A percentile compares a stretch with the other conserved stretches of the same genome.
These are phyloP conservation scores for Pichia insulana DNA, from an alignment of 805 yeast species.

Conservation along the genomic window DNA sequence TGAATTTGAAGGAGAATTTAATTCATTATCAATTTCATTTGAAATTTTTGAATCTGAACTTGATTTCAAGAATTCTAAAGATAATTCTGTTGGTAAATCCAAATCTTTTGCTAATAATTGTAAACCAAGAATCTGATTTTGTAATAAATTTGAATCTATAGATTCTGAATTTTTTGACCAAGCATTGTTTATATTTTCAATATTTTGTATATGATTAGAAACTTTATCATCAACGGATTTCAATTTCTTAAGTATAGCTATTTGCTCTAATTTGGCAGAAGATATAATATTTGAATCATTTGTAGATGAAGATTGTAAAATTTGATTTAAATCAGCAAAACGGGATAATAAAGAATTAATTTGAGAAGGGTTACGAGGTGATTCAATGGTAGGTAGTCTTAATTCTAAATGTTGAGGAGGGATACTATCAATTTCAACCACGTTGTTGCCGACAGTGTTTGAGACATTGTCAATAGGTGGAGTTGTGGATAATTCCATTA, in stretches of 20 bases:
- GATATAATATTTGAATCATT: neutral
- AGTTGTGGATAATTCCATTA: no score
- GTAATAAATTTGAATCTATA: conserved; percentile 39
- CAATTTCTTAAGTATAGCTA: conserved; percentile 34
- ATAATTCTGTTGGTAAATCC: conserved; percentile 50
- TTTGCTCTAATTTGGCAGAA: neutral
- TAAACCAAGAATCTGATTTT: conserved; percentile 53
- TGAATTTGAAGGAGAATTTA: neutral
- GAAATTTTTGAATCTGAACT: neutral
- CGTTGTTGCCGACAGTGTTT: no score
- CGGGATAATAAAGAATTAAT: no score
- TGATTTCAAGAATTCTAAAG: conserved; percentile 27
- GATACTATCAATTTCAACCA: no score
- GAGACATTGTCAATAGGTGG: no score
- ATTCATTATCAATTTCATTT: conserved; percentile 1
- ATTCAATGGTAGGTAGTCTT: no score
- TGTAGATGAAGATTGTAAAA: neutral
- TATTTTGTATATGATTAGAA: conserved; percentile 22
- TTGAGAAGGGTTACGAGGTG: no score
- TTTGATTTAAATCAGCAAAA: no score
- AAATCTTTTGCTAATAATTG: conserved; percentile 58
- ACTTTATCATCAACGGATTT: conserved; percentile 34
- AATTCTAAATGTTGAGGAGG: no score
- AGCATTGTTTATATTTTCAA: conserved; percentile 22
- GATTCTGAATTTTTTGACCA: conserved; percentile 21